Evolutionary conservation across 1,284 basidiomycete species (phyloP).

Genomic region (Gyrodon tennesseensis): DNA sequence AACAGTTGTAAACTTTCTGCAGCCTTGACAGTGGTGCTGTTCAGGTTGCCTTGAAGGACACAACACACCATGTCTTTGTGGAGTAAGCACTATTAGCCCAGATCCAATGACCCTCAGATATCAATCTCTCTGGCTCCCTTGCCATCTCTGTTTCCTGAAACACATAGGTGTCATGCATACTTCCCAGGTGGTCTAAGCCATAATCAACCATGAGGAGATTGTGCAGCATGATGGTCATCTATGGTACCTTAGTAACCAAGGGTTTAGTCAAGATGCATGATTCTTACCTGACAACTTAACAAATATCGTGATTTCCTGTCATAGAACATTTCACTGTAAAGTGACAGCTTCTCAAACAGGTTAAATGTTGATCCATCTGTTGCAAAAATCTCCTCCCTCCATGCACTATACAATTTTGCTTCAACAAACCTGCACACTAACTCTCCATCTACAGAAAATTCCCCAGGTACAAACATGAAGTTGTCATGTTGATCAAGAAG

Average conservation of each 20-base stretch:
- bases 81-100: slow-evolving; percentile 21
- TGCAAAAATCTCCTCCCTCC: slow-evolving; percentile 8
- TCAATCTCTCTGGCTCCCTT: accelerated
- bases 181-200: slow-evolving; percentile 15
- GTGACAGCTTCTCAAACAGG: slow-evolving; percentile 22
- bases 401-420: neutral
- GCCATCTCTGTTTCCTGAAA: slow-evolving; percentile 8
- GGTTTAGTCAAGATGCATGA: too few relatives aligned
- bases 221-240: slow-evolving; percentile 4
- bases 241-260: too few relatives aligned
- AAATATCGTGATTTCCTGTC: slow-evolving; percentile 20
- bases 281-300: slow-evolving; percentile 5
- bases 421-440: neutral
- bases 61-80: slow-evolving; percentile 10
- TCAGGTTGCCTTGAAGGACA: slow-evolving; percentile 14
- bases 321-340: slow-evolving; percentile 10
- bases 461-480: neutral
- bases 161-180: slow-evolving; percentile 17
- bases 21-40: too few relatives aligned
- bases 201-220: slow-evolving; percentile 22
- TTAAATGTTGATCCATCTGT: slow-evolving; percentile 17
- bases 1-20: too few relatives aligned
- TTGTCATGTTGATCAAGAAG: slow-evolving; percentile 9
- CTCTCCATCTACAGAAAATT: neutral
- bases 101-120: slow-evolving; percentile 10